Evolutionary conservation across 495 filamentous ascomycete species (phyloP).

Genomic region (Recurvomyces mirabilis): DNA sequence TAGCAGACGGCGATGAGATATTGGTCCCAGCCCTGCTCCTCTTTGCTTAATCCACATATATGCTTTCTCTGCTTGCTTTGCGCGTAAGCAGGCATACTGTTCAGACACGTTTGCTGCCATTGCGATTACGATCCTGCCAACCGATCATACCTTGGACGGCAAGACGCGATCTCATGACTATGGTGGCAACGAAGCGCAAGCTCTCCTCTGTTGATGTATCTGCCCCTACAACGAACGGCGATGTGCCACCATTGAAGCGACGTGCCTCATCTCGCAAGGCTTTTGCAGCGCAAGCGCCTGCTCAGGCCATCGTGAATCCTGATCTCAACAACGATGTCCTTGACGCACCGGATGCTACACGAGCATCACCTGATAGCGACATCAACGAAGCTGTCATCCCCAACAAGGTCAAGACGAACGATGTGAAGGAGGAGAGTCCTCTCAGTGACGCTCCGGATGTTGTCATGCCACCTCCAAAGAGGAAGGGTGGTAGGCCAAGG

Average conservation of each 20-base stretch:
- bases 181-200: conserved; percentile 20
- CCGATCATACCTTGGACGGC: too few relatives aligned
- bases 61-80: too few relatives aligned
- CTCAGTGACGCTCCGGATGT: conserved; percentile 24
- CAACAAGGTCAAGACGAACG: conserved; percentile 18
- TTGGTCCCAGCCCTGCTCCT: too few relatives aligned
- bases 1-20: too few relatives aligned
- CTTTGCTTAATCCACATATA: too few relatives aligned
- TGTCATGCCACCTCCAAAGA: conserved; percentile 6
- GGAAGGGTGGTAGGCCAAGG: conserved; percentile 11
- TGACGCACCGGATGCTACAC: conserved; percentile 34
- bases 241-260: conserved; percentile 5
- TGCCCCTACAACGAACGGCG: conserved; percentile 1
- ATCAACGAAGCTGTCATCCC: conserved; percentile 31
- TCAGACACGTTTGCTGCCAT: too few relatives aligned
- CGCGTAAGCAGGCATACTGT: too few relatives aligned
- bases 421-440: conserved; percentile 12
- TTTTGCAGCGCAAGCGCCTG: neutral
- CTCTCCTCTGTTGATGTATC: neutral
- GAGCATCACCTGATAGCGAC: conserved; percentile 34
- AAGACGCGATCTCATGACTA: too few relatives aligned
- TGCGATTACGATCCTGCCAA: too few relatives aligned
- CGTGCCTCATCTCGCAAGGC: conserved; percentile 8
- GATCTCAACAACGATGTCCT: conserved; percentile 34
- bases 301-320: conserved; percentile 25